Evolutionary conservation across 1,284 basidiomycete species (phyloP).

Genomic region (Ganoderma lucidum): DNA sequence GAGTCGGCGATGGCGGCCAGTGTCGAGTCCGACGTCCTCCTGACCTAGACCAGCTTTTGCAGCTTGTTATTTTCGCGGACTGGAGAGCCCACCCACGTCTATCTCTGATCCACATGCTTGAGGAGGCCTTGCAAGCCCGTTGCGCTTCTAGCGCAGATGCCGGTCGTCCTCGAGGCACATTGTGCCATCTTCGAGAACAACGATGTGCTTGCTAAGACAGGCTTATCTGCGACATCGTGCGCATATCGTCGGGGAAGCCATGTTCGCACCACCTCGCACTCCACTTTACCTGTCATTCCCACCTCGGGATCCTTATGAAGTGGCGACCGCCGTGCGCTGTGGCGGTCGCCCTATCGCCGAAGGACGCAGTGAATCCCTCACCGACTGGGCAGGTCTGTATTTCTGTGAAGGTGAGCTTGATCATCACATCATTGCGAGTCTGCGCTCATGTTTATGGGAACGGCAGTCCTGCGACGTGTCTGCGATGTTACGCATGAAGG

Average conservation of each 20-base stretch:
- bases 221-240: not conserved
- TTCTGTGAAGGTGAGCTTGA: conserved; percentile 3
- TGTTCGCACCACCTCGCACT: not conserved
- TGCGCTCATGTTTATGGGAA: not conserved
- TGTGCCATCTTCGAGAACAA: not conserved
- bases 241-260: not conserved
- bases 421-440: not conserved
- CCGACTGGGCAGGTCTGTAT: not conserved
- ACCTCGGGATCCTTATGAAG: not conserved
- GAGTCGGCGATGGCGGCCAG: not conserved
- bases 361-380: not conserved
- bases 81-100: not conserved
- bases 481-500: not conserved
- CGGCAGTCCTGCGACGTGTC: not conserved
- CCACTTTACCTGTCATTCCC: conserved; percentile 1
- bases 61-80: not conserved
- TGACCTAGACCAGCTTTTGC: not conserved
- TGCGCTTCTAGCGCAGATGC: conserved; percentile 1
- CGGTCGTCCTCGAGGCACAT: not conserved
- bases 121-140: not conserved
- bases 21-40: not conserved
- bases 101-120: not conserved
- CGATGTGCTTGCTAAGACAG: conserved; percentile 3
- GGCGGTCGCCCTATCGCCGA: conserved; percentile 5
- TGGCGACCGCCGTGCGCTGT: not conserved